These are phyloP conservation scores for Lachnellula hyalina DNA, from an alignment of 2,329 filamentous ascomycete genomes.

Conservation along the genomic window DNA sequence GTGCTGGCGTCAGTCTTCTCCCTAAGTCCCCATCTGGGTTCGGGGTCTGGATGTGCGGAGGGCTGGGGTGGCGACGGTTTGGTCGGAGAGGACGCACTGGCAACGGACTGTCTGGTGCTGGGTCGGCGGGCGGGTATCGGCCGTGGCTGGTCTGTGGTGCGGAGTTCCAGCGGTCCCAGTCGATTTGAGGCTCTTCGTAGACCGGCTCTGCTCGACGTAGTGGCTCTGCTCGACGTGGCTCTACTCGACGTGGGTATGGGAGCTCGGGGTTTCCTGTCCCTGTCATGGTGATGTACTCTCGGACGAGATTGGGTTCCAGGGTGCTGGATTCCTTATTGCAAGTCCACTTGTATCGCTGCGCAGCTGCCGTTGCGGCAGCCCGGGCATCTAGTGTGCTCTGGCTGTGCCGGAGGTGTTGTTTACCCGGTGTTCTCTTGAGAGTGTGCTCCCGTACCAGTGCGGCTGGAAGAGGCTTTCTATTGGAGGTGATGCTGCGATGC, in stretches of 20 bases:
- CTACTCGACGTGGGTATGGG: not conserved
- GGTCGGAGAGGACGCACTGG: not conserved
- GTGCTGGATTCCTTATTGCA: no score
- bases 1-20: no score
- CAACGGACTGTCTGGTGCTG: slow-evolving; percentile 3
- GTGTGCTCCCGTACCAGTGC: no score
- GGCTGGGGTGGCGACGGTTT: not conserved
- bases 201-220: not conserved
- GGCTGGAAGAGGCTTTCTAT: no score
- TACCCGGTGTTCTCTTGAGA: no score
- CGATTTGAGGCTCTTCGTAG: slow-evolving; percentile 11
- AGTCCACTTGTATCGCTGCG: no score
- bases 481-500: not conserved
- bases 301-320: no score
- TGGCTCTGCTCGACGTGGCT: no score
- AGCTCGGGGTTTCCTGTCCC: not conserved
- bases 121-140: not conserved
- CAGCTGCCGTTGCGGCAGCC: no score
- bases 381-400: no score
- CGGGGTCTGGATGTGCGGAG: not conserved
- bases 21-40: no score
- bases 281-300: not conserved
- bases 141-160: slow-evolving; percentile 9
- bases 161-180: slow-evolving; percentile 7
- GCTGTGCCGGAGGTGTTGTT: no score